These are phyloP conservation scores for Panaeolus papilionaceus DNA, from an alignment of 768 basidiomycete genomes.

Conservation along the genomic window DNA sequence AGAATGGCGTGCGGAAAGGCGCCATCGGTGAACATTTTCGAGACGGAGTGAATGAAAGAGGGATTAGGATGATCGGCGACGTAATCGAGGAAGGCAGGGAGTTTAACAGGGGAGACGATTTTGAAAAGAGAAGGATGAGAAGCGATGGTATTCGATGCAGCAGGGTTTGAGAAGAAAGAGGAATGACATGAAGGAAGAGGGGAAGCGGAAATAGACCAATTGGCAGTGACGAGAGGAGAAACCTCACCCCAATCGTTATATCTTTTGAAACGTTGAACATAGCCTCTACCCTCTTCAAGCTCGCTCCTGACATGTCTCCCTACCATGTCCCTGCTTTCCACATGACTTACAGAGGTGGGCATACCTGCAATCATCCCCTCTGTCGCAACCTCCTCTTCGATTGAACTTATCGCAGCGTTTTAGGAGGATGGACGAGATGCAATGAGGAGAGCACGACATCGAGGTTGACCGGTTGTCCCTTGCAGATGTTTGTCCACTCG, in stretches of 20 bases:
- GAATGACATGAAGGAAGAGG: constrained; percentile 27
- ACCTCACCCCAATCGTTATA: constrained; percentile 25
- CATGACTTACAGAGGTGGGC: constrained; percentile 30
- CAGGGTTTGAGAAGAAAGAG: constrained; percentile 22
- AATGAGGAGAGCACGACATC: too few relatives aligned
- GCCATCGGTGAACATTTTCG: constrained; percentile 36
- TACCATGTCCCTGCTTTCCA: not conserved
- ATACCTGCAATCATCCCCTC: constrained; percentile 22
- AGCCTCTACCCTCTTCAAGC: not conserved
- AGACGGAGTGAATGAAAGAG: constrained; percentile 43
- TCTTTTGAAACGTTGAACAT: constrained; percentile 20
- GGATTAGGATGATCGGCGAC: constrained; percentile 44
- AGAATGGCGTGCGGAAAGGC: constrained; percentile 52
- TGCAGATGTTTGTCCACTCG: constrained; percentile 26
- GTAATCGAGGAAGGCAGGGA: constrained; percentile 23
- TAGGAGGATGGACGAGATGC: too few relatives aligned
- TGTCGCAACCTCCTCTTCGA: constrained; percentile 20
- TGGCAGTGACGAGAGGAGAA: constrained; percentile 11
- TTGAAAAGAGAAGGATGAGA: constrained; percentile 39
- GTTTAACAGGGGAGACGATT: constrained; percentile 37
- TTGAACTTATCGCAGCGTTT: constrained; percentile 31
- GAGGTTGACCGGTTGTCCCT: constrained; percentile 16
- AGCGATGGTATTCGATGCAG: constrained; percentile 29
- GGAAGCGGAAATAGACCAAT: constrained; percentile 25
- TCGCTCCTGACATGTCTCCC: constrained; percentile 3